phyloP scores from a whole-genome alignment of 257 asterid genomes.

The Jacaranda mimosifolia region DNA sequence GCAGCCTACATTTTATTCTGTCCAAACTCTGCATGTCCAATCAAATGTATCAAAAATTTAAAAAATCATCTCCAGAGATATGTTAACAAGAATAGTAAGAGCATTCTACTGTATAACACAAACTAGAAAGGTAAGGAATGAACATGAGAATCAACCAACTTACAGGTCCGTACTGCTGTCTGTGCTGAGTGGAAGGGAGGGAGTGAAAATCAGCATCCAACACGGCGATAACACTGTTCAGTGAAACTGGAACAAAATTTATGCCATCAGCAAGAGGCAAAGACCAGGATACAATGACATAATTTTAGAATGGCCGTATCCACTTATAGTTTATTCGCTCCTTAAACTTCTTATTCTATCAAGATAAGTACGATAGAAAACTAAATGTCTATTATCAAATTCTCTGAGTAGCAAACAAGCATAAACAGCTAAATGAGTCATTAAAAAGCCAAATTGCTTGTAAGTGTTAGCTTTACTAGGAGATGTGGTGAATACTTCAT shows the following conservation, averaged over 20 bases:
- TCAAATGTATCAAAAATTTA: conserved; percentile 25
- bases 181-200: conserved; percentile 93
- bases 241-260: conserved; percentile 65
- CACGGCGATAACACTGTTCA: conserved; percentile 96
- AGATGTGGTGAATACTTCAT: not conserved
- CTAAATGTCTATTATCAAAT: not conserved
- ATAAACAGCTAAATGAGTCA: conserved; percentile 1
- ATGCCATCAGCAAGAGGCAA: conserved; percentile 40
- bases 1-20: conserved; percentile 96
- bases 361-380: conserved; percentile 16
- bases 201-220: conserved; percentile 98
- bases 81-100: conserved; percentile 4
- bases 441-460: conserved; percentile 14
- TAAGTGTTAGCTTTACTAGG: not conserved
- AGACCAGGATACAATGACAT: conserved; percentile 19
- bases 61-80: conserved; percentile 12
- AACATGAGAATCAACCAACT: conserved; percentile 48
- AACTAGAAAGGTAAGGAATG: conserved; percentile 17
- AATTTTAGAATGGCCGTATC: not conserved
- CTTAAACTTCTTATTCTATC: conserved; percentile 20
- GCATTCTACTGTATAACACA: conserved; percentile 18
- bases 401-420: not conserved
- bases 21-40: conserved; percentile 84
- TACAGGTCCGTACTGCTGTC: conserved; percentile 99
- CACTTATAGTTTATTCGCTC: conserved; percentile 14